Evolutionary conservation across 176 grass and related monocot genomes (phyloP).

Genomic region (Elaeis guineensis): DNA sequence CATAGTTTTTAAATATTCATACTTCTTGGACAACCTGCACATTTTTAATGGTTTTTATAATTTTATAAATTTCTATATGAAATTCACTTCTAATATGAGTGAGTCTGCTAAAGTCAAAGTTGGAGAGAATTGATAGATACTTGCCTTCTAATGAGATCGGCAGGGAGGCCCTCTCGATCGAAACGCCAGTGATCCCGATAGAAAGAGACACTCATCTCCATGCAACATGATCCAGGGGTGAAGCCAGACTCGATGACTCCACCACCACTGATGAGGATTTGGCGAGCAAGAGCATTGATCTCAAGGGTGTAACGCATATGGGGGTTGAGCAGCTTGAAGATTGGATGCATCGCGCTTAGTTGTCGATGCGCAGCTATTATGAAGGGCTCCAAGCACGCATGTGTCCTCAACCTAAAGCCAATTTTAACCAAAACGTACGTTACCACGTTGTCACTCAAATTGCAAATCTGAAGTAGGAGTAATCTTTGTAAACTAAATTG

Average conservation of each 20-base stretch:
- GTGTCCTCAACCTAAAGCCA: conserved; percentile 59
- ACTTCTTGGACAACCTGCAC: too few relatives aligned
- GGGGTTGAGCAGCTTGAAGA: conserved; percentile 88
- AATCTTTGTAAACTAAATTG: too few relatives aligned
- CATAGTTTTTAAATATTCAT: too few relatives aligned
- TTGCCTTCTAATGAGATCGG: conserved; percentile 82
- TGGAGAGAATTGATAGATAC: neutral
- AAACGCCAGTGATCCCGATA: conserved; percentile 66
- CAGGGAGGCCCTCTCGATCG: conserved; percentile 85
- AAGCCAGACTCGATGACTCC: conserved; percentile 91
- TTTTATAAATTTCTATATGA: too few relatives aligned
- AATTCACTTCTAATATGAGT: too few relatives aligned
- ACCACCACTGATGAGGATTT: conserved; percentile 89
- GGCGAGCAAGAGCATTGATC: conserved; percentile 86
- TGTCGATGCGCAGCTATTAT: conserved; percentile 76
- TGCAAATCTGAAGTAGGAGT: too few relatives aligned
- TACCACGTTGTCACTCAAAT: too few relatives aligned
- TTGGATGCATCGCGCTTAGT: conserved; percentile 83
- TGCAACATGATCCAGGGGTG: conserved; percentile 58
- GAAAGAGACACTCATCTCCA: conserved; percentile 67
- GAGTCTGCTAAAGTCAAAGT: too few relatives aligned
- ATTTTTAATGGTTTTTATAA: too few relatives aligned
- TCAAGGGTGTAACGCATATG: conserved; percentile 92
- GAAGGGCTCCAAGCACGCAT: conserved; percentile 90
- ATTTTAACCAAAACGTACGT: neutral